These are phyloP conservation scores for Dendrothele bispora DNA, from an alignment of 768 basidiomycete species.

Conservation along the genomic window DNA sequence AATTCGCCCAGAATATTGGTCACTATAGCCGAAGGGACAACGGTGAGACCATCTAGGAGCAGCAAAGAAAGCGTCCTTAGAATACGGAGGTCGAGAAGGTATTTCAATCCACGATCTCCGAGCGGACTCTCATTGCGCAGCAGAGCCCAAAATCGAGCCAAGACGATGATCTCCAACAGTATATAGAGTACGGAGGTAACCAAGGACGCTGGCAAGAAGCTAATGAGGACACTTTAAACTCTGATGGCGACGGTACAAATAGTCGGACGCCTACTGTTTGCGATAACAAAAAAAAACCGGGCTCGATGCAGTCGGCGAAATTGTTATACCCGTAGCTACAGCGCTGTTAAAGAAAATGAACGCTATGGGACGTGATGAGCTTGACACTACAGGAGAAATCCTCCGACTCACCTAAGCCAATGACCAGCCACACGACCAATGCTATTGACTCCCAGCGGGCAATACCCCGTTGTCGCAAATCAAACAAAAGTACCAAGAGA, in stretches of 20 bases:
- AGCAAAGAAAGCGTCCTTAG: slow-evolving; percentile 38
- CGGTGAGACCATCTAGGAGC: slow-evolving; percentile 39
- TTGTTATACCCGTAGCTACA: slow-evolving; percentile 32
- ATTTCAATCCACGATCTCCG: slow-evolving; percentile 13
- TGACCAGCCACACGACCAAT: slow-evolving; percentile 28
- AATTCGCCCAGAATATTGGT: slow-evolving; percentile 39
- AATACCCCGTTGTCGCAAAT: slow-evolving; percentile 30
- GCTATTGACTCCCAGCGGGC: slow-evolving; percentile 30
- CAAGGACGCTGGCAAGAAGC: slow-evolving; percentile 39
- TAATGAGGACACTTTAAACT: slow-evolving; percentile 17
- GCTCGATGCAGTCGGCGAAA: slow-evolving; percentile 19
- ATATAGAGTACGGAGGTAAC: slow-evolving; percentile 33
- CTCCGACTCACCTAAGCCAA: slow-evolving; percentile 32
- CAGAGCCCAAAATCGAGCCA: slow-evolving; percentile 30
- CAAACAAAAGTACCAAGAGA: slow-evolving; percentile 32
- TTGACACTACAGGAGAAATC: not conserved
- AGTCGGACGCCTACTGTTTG: slow-evolving; percentile 24
- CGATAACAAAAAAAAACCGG: too few species aligned
- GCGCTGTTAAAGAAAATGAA: slow-evolving; percentile 42
- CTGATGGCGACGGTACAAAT: not conserved
- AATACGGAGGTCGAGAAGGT: slow-evolving; percentile 28
- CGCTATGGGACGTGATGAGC: slow-evolving; percentile 18
- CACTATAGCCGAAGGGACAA: slow-evolving; percentile 32
- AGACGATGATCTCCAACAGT: slow-evolving; percentile 36
- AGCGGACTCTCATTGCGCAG: slow-evolving; percentile 17